Percentiles rank a stretch among this genome's conserved stretches.
These are phyloP conservation scores for Cercospora citrullina DNA, from an alignment of 2,329 filamentous ascomycete species.

Conservation along the genomic window DNA sequence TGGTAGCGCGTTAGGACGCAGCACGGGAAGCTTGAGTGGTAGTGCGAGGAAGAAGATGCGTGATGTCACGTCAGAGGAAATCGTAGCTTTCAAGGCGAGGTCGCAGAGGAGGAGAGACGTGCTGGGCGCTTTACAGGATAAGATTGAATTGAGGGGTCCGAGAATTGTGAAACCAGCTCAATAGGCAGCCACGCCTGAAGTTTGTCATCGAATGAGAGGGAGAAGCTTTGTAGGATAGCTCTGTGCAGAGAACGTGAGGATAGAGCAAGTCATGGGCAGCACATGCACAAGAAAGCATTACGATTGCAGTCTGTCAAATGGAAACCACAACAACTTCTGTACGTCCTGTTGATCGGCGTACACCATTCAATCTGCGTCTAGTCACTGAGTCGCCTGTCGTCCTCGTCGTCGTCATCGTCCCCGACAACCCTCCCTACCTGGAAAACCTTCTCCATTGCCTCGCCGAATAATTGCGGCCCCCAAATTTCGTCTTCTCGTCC, in stretches of 20 bases:
- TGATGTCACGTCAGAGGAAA: slow-evolving; percentile 45
- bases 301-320: not conserved
- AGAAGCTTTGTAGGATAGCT: not conserved
- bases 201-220: not conserved
- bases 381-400: slow-evolving; percentile 27
- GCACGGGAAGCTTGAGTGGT: slow-evolving; percentile 33
- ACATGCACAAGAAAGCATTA: not conserved
- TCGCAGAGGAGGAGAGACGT: slow-evolving; percentile 42
- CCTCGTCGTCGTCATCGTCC: slow-evolving; percentile 30
- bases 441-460: slow-evolving; percentile 63
- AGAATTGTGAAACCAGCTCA: slow-evolving; percentile 20
- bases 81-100: slow-evolving; percentile 41
- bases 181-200: not conserved
- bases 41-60: slow-evolving; percentile 41
- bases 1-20: slow-evolving; percentile 31
- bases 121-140: slow-evolving; percentile 41
- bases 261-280: not conserved
- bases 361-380: not conserved
- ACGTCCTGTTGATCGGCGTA: not conserved
- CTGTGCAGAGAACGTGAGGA: not conserved
- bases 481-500: slow-evolving; percentile 62
- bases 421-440: slow-evolving; percentile 51
- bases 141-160: slow-evolving; percentile 35
- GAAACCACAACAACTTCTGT: not conserved
- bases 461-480: slow-evolving; percentile 64